phyloP scores from a whole-genome alignment of 352 stramenopile species.

The Pythium phragmiticola region DNA sequence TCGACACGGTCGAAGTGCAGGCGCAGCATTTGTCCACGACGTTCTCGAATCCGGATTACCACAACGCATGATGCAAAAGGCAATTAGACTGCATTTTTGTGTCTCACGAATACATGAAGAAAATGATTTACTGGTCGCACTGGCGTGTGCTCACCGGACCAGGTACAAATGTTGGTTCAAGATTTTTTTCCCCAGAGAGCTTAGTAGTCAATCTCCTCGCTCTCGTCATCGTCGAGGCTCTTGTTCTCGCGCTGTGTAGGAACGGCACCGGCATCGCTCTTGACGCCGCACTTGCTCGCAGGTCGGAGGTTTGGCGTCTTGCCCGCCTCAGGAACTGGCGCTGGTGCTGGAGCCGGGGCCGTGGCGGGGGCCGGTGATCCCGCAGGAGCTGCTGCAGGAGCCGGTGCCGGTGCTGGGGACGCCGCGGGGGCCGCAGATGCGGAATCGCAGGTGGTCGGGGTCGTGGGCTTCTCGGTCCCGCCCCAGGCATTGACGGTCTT shows the following conservation, averaged over 20 bases:
- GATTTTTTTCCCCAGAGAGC: not conserved
- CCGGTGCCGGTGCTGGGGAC: constrained; percentile 1
- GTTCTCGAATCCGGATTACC: constrained; percentile 70
- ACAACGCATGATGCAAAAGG: constrained; percentile 27
- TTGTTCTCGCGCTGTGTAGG: constrained; percentile 12
- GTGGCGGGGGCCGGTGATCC: not conserved
- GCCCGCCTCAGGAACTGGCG: not conserved
- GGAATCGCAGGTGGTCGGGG: constrained; percentile 5
- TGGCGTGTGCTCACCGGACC: too few relatives aligned
- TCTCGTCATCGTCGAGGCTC: constrained; percentile 12
- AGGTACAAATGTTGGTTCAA: too few relatives aligned
- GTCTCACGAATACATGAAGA: not conserved
- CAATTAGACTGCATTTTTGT: not conserved
- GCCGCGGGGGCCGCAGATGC: constrained; percentile 1
- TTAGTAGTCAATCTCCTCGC: constrained; percentile 24
- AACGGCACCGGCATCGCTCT: constrained; percentile 1
- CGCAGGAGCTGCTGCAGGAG: not conserved
- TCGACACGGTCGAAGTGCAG: constrained; percentile 76
- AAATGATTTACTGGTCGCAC: too few relatives aligned
- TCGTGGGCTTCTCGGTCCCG: constrained; percentile 13
- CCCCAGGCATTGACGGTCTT: constrained; percentile 15
- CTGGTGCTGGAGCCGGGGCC: not conserved
- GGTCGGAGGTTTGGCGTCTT: not conserved
- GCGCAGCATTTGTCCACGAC: constrained; percentile 54
- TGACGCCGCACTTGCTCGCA: constrained; percentile 9